A percentile compares a stretch with the other conserved stretches of the same genome.
These are phyloP conservation scores for Ogataea polymorpha DNA, from an alignment of 805 yeast genomes.

Conservation along the genomic window DNA sequence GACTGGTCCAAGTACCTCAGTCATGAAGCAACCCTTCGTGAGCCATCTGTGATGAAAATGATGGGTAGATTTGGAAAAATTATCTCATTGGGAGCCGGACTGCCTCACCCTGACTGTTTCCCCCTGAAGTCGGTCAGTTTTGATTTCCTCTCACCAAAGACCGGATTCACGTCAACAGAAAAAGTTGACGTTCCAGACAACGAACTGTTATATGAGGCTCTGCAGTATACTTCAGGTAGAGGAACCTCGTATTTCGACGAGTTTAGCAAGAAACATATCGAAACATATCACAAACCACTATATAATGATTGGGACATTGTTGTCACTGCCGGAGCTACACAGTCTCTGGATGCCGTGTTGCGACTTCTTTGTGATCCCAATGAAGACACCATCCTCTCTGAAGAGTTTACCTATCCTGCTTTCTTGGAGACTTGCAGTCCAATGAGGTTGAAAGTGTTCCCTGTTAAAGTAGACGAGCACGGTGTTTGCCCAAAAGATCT, in stretches of 20 bases:
- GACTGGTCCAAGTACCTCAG: slow-evolving; percentile 28
- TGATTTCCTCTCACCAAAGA: slow-evolving; percentile 38
- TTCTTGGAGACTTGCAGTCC: slow-evolving; percentile 81
- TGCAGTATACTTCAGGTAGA: slow-evolving; percentile 50
- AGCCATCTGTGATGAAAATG: slow-evolving; percentile 28
- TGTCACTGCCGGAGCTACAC: slow-evolving; percentile 83
- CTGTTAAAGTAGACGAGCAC: slow-evolving; percentile 72
- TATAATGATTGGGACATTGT: slow-evolving; percentile 67
- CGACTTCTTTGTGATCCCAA: slow-evolving; percentile 76
- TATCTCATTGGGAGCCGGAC: slow-evolving; percentile 55
- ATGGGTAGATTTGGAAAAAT: slow-evolving; percentile 28
- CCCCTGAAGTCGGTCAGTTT: slow-evolving; percentile 38
- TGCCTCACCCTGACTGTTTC: slow-evolving; percentile 51
- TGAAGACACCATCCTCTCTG: slow-evolving; percentile 72
- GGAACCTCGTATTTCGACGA: slow-evolving; percentile 43
- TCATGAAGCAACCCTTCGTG: slow-evolving; percentile 28
- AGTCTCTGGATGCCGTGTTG: slow-evolving; percentile 78
- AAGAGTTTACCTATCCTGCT: slow-evolving; percentile 79
- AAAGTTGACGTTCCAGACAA: slow-evolving; percentile 18
- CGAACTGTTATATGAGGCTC: slow-evolving; percentile 40
- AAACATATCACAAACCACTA: slow-evolving; percentile 40
- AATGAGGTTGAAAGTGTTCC: slow-evolving; percentile 62
- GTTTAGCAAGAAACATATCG: slow-evolving; percentile 43
- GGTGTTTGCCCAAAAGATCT: slow-evolving; percentile 78
- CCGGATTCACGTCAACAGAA: slow-evolving; percentile 36